phyloP scores from a whole-genome alignment of 192 early-diverging fungal species.

The Pilaira anomala region DNA sequence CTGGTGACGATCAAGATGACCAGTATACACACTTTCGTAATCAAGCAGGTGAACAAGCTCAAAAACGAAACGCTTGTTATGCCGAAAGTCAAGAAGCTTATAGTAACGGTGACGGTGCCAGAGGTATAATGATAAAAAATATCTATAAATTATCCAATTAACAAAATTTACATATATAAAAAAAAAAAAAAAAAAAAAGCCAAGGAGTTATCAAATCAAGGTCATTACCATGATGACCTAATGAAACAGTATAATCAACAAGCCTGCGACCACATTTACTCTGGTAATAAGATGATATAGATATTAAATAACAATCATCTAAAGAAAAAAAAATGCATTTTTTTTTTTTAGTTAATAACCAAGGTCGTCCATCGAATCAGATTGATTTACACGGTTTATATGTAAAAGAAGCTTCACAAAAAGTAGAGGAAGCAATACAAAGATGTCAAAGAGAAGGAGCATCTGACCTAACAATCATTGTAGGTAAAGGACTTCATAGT shows the following conservation, averaged over 20 bases:
- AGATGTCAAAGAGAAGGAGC: conserved; percentile 46
- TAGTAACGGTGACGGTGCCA: conserved; percentile 40
- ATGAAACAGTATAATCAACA: conserved; percentile 57
- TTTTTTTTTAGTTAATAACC: conserved; percentile 54
- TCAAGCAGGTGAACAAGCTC: conserved; percentile 46
- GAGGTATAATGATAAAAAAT: conserved; percentile 30
- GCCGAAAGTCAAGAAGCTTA: conserved; percentile 48
- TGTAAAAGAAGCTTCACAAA: conserved; percentile 58
- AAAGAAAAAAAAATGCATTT: too few relatives aligned
- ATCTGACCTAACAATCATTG: conserved; percentile 55
- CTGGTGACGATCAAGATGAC: conserved; percentile 25
- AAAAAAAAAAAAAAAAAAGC: conserved; percentile 21
- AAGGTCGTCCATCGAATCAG: conserved; percentile 37
- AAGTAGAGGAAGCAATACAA: conserved; percentile 45
- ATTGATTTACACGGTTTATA: conserved; percentile 70
- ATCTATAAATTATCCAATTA: background rate
- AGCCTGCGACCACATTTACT: conserved; percentile 50
- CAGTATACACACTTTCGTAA: conserved; percentile 32
- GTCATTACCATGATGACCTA: conserved; percentile 49
- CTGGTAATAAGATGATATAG: too few relatives aligned
- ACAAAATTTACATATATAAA: too few relatives aligned
- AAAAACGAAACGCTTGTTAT: conserved; percentile 44
- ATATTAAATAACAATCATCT: too few relatives aligned
- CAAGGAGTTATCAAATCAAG: conserved; percentile 49
- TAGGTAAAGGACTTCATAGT: conserved; percentile 61